These are phyloP conservation scores for Penstemon barbatus DNA, from an alignment of 257 asterid species.

Conservation along the genomic window DNA sequence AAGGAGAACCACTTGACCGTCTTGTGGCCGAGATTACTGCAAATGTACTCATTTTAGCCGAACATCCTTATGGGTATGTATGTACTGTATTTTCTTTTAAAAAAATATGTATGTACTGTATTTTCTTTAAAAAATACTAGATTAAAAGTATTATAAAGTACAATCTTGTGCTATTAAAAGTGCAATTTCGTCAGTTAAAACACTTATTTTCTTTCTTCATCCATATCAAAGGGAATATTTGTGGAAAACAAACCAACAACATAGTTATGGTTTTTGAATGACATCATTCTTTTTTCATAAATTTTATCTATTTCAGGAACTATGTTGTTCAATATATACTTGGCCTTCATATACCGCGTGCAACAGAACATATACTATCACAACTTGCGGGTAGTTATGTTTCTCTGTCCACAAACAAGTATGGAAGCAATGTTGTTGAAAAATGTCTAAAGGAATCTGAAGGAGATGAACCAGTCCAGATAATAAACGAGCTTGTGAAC, in stretches of 20 bases:
- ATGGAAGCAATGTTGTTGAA: conserved; percentile 74
- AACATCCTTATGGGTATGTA: conserved; percentile 53
- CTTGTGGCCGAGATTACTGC: conserved; percentile 47
- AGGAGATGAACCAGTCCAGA: conserved; percentile 19
- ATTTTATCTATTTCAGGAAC: conserved; percentile 39
- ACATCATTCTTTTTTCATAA: neutral
- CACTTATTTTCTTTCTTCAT: too few relatives aligned
- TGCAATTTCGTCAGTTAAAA: too few relatives aligned
- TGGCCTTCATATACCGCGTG: conserved; percentile 22
- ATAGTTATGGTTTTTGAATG: too few relatives aligned
- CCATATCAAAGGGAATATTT: too few relatives aligned
- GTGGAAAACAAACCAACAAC: too few relatives aligned
- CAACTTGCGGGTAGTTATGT: conserved; percentile 44
- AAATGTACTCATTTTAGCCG: conserved; percentile 38
- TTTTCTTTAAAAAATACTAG: too few relatives aligned
- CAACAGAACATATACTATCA: conserved; percentile 30
- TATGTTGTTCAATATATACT: conserved; percentile 63
- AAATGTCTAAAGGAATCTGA: conserved; percentile 41
- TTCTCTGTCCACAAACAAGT: conserved; percentile 49
- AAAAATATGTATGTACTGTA: neutral
- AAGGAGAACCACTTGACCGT: conserved; percentile 37
- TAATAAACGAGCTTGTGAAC: conserved; percentile 45
- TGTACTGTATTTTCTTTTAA: neutral
- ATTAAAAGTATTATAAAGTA: too few relatives aligned
- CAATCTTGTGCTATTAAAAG: too few relatives aligned